phyloP scores from a whole-genome alignment of 495 filamentous ascomycete species.

The Aspergillus mulundensis region DNA sequence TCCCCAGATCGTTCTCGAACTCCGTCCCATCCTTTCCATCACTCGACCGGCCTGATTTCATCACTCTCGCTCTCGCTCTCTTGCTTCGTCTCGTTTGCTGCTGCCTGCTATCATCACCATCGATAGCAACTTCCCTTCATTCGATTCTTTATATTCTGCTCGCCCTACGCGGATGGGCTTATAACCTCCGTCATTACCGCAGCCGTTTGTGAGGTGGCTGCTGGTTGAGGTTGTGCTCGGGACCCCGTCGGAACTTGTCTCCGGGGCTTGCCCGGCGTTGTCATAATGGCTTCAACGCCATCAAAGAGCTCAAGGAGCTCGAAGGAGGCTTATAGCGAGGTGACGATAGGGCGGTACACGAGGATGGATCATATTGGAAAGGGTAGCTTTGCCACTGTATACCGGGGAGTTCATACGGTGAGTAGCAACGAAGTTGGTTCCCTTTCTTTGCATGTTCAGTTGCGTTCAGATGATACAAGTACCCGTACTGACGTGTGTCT shows the following conservation, averaged over 20 bases:
- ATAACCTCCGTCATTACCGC: constrained; percentile 17
- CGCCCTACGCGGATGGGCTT: constrained; percentile 34
- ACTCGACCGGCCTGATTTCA: background rate
- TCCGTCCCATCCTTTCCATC: background rate
- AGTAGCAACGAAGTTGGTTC: constrained; percentile 42
- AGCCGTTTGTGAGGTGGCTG: constrained; percentile 38
- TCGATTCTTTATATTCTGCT: constrained; percentile 17
- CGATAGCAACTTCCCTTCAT: constrained; percentile 12
- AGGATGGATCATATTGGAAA: constrained; percentile 84
- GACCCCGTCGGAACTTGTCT: constrained; percentile 6
- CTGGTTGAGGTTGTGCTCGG: constrained; percentile 33
- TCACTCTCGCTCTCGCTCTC: constrained; percentile 3
- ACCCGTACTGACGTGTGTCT: background rate
- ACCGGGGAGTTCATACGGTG: constrained; percentile 73
- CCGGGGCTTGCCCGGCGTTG: constrained; percentile 16
- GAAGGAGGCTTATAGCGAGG: constrained; percentile 47
- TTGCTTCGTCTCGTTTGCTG: constrained; percentile 5
- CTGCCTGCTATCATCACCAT: background rate
- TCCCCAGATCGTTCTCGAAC: background rate
- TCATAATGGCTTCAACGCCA: constrained; percentile 36
- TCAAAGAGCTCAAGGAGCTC: constrained; percentile 37
- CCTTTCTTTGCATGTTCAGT: background rate
- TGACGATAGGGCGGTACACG: constrained; percentile 71
- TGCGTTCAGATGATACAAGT: background rate
- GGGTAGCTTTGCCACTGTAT: constrained; percentile 94